These are phyloP conservation scores for Elaeagnus macrophylla DNA, from an alignment of 306 rosid genomes.

Conservation along the genomic window DNA sequence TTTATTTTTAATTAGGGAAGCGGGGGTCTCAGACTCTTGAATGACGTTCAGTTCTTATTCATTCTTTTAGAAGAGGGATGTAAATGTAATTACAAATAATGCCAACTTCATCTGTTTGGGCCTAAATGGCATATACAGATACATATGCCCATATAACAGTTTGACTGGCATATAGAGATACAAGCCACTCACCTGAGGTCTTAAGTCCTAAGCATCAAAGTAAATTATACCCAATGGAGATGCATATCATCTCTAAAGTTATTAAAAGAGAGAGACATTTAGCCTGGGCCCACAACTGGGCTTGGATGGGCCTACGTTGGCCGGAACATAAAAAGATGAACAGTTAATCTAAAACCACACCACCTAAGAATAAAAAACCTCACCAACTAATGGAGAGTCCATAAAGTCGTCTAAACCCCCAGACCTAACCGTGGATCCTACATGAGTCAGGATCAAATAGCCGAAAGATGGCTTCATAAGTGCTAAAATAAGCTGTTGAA, in stretches of 20 bases:
- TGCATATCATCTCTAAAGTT: background rate
- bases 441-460: conserved; percentile 23
- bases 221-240: background rate
- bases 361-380: conserved; percentile 18
- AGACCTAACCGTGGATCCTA: conserved; percentile 12
- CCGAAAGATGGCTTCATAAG: conserved; percentile 3
- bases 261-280: background rate
- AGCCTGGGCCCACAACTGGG: conserved; percentile 31
- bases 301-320: conserved; percentile 28
- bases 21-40: no score
- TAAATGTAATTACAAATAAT: no score
- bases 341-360: conserved; percentile 18
- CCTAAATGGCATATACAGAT: no score
- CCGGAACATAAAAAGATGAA: conserved; percentile 10
- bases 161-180: no score
- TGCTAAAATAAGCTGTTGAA: conserved; percentile 6
- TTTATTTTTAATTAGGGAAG: no score
- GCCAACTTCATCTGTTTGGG: no score
- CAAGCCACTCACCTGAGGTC: no score
- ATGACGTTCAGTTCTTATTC: no score
- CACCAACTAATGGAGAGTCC: conserved; percentile 7
- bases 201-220: no score
- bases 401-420: conserved; percentile 18
- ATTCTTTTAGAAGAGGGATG: no score
- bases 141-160: no score